Evolutionary conservation across 164 flowering plant genomes (phyloP), one percentile per base, ranked within the genome.

Genomic region (Stephania japonica): DNA sequence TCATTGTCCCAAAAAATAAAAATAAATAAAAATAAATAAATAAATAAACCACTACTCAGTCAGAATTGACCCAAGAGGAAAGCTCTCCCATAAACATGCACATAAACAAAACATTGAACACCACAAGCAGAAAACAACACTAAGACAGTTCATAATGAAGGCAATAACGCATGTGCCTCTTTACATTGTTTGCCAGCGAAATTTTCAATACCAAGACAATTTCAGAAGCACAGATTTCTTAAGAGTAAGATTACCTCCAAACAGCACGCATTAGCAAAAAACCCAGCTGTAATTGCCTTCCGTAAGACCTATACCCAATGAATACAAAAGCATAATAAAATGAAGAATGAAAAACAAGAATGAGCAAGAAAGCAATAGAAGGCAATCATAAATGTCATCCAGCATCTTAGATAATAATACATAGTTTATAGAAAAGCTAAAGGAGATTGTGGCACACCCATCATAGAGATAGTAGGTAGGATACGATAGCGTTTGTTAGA

Each of bases 221-320:
- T 56, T 7, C 63, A 56, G 63, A 56, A 16, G 63, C 23, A 19
- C 63, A 56, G 5, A 21, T 56, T 56, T 56, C 63, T 16, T 23
- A 56, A 56, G 21, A 56, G 63, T 18, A 18, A 1, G 23, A 56
- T 85, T 80, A 93, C 98, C 79, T 96, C 97, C 77, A 93, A 78
- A 23, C 81, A 90, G 73, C 97, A 90, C n/a, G 97, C 98, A 86
- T 96, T 88, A 64, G 99, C 90, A 73, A 93, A 93, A 86, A 90
- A 93, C n/a, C 99, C 99, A 75, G 97, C 86, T 73, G 91, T 86
- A 24, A 96, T 81, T 73, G 98, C 98, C 85, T 91, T 93, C 75
- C 94, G 80, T 26, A 96, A 80, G 10, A 78, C 87, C 99, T 94
- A 89, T 72, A 84, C 68, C 38, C 38, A 32, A 32, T 32, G 38